Evolutionary conservation across 2,329 filamentous ascomycete species (phyloP).

Genomic region (Venturiaceae sp.): DNA sequence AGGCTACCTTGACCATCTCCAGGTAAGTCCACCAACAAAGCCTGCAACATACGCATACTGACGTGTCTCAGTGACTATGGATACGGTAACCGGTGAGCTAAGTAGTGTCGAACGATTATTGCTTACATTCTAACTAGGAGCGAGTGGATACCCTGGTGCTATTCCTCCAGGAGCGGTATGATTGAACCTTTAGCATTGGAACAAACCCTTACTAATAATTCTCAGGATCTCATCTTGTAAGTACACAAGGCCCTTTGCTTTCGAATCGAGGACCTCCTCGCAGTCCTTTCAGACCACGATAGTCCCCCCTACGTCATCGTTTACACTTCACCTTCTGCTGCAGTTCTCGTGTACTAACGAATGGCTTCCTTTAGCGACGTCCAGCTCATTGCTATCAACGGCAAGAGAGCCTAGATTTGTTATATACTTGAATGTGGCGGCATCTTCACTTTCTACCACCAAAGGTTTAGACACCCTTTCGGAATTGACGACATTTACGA

Average conservation of each 20-base stretch:
- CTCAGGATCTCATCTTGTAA: constrained; percentile 61
- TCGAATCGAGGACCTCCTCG: not conserved
- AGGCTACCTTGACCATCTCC: constrained; percentile 73
- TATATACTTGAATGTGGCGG: not conserved
- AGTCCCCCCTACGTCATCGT: too few species aligned
- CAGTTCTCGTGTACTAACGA: not conserved
- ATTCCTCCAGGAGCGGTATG: constrained; percentile 16
- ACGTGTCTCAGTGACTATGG: constrained; percentile 46
- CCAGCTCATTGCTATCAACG: constrained; percentile 55
- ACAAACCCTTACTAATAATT: constrained; percentile 5
- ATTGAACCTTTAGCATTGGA: constrained; percentile 13
- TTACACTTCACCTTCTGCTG: too few species aligned
- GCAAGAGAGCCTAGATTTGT: constrained; percentile 28
- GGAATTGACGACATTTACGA: not conserved
- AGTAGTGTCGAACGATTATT: not conserved
- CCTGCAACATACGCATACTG: not conserved
- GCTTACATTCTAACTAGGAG: constrained; percentile 1
- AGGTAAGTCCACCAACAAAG: constrained; percentile 43
- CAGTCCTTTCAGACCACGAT: not conserved
- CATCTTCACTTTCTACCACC: not conserved
- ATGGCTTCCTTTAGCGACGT: constrained; percentile 45
- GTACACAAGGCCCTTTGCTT: constrained; percentile 25
- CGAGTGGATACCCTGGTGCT: constrained; percentile 10
- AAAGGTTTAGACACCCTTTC: not conserved
- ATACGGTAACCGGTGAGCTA: constrained; percentile 51